Evolutionary conservation across 768 basidiomycete genomes (phyloP), one percentile per base, ranked within the genome.

Genomic region (Arthromyces matolae): DNA sequence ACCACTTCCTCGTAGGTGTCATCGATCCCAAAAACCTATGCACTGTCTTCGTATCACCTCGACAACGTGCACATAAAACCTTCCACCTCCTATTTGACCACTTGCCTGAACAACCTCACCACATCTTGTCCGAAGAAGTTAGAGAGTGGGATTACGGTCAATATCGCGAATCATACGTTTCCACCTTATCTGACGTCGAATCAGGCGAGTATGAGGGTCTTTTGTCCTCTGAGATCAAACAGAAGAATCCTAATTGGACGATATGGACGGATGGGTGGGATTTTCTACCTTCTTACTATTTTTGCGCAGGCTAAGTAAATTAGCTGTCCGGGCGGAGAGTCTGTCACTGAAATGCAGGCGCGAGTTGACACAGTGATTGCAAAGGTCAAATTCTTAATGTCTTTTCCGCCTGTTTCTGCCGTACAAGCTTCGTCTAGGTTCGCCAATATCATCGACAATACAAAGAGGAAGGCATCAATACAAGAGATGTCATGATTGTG

Each of bases 241-340:
- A 73, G 40, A 75, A 69, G 47, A 77, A 74, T 32, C 68, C 73
- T 9, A 58, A 70, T 3, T 97, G 92, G 92, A 58, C 63, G n/a
- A 93, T 94, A 57, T 95, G 91, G 90, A 75, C 64, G 32, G 86
- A 93, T 59, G 92, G 89, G 85, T 85, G 62, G 28, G 73, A 31
- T 32, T 35, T 28, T 6, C 13, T 32, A 19, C 24, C 37, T 34
- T 19, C 10, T 27, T 8, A 8, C 14, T 18, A 8, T 19, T 7
- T 45, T 38, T 50, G 42, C 37, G 49, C 50, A n/a, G n/a, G n/a
- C n/a, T n/a, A n/a, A n/a, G n/a, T 42, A 39, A 59, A 33, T 43
- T 53, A 91, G 89, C 2, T 95, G 93, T 57, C 91, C 92, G 10
- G 85, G 83, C 14, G 94, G 94, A 20, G 94, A 98, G 70, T 85